A percentile compares a stretch with the other conserved stretches of the same genome.
phyloP scores from a whole-genome alignment of 2,329 filamentous ascomycete species.

The Fusarium equiseti region DNA sequence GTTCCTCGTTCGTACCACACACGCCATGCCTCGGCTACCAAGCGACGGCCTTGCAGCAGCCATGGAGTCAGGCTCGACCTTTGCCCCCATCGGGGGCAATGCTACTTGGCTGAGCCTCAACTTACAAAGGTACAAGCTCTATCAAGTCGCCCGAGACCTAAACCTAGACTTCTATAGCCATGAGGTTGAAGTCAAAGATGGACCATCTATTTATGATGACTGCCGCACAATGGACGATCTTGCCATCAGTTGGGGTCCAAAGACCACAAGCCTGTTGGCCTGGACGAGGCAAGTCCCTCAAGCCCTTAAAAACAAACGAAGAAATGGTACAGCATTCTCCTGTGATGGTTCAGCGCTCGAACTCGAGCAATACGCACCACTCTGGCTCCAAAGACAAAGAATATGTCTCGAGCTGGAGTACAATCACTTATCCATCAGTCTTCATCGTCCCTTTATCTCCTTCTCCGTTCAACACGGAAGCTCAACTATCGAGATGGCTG shows the following conservation, averaged over 20 bases:
- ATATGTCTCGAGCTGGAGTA: conserved; percentile 14
- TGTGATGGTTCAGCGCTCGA: background rate
- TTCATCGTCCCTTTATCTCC: conserved; percentile 18
- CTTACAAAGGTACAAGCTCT: conserved; percentile 5
- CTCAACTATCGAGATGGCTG: background rate
- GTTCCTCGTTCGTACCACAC: conserved; percentile 6
- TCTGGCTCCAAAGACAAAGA: conserved; percentile 17
- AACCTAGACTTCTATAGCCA: background rate
- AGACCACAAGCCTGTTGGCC: background rate
- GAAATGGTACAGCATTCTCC: background rate
- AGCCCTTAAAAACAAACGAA: background rate
- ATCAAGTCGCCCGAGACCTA: background rate
- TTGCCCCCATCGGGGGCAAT: conserved; percentile 10
- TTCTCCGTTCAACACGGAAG: background rate
- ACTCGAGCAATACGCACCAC: conserved; percentile 6
- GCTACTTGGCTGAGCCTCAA: conserved; percentile 18
- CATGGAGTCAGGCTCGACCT: conserved; percentile 15
- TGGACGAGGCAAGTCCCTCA: conserved; percentile 6
- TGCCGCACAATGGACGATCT: conserved; percentile 1
- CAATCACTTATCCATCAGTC: conserved; percentile 9
- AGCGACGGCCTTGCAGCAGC: conserved; percentile 1
- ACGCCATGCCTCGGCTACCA: background rate
- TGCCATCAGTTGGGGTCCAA: background rate
- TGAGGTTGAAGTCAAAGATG: rapidly evolving
- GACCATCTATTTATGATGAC: background rate